Percentiles rank a stretch among this genome's conserved stretches.
Conservation (phyloP, 805 yeast species). For the Nakazawaea ishiwadae region DNA sequence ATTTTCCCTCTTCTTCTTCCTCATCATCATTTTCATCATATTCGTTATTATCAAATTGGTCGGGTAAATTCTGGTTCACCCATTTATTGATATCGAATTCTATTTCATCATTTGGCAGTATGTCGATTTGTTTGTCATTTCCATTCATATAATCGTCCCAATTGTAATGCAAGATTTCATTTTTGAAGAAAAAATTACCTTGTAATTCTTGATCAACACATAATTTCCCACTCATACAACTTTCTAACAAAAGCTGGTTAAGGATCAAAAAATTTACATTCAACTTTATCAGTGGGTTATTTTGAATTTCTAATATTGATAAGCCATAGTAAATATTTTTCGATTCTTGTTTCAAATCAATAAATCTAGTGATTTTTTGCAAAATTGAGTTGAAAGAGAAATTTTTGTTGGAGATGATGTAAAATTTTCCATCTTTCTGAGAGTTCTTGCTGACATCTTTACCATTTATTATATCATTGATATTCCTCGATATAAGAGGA, state of each 20-base stretch:
- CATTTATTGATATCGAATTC: slow-evolving; percentile 3
- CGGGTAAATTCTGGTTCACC: background rate
- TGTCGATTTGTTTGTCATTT: background rate
- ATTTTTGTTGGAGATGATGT: slow-evolving; percentile 22
- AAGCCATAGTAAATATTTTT: slow-evolving; percentile 17
- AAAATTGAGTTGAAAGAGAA: slow-evolving; percentile 20
- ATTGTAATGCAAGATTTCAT: slow-evolving; percentile 19
- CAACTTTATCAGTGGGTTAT: slow-evolving; percentile 15
- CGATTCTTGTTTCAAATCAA: slow-evolving; percentile 9
- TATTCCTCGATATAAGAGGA: slow-evolving; percentile 43
- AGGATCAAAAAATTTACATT: slow-evolving; percentile 25
- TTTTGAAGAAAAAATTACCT: slow-evolving; percentile 26
- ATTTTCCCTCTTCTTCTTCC: background rate
- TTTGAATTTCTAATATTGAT: slow-evolving; percentile 25
- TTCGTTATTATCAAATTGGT: background rate
- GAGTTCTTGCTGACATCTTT: slow-evolving; percentile 11
- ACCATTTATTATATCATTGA: slow-evolving; percentile 23
- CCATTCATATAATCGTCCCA: slow-evolving; percentile 17
- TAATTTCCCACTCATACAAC: slow-evolving; percentile 21
- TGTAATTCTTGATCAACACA: slow-evolving; percentile 24
- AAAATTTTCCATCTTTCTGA: slow-evolving; percentile 13
- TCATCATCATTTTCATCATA: background rate
- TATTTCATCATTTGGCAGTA: background rate
- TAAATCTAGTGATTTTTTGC: slow-evolving; percentile 16
- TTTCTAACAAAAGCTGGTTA: slow-evolving; percentile 20